Evolutionary conservation across 1,139 yeast genomes (phyloP), one percentile per base, ranked within the genome.

Genomic region (Dujonia santamariae): DNA sequence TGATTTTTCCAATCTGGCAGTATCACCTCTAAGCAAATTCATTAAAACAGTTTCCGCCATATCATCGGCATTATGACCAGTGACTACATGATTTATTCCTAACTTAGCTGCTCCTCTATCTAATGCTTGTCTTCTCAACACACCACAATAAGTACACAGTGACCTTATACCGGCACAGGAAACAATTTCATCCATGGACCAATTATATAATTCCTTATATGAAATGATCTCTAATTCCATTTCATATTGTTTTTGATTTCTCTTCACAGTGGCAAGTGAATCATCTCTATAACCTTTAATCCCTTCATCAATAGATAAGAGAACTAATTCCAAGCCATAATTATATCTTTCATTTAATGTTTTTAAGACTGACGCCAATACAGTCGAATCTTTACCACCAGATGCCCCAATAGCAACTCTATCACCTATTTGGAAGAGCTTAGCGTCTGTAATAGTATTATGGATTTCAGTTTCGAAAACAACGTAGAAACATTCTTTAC

Each of bases 141-240:
- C 98, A 33, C 99, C 99, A 65, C 99, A 94, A 56, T 92, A 94
- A 0, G 99, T 94, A 61, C 99, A 94, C 52, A 95, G 87, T 44
- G 88, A 87, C 55, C 96, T 75, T 34, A 86, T 82, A 7, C 98
- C 98, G 2, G 96, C 94, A 56, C 95, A 87, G 1, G 92, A 80
- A 1, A 94, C 99, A 35, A 94, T 87, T 51, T 88, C 95, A 61
- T 94, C 99, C 99, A 94, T 92, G 7, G 96, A 86, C 99, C 99
- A 94, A 53, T 82, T 72, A 53, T 92, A 94, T 15, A 94, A 66
- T 26, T 90, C 96, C 44, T 80, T 80, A 51, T 92, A 94, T 4
- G 96, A 85, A 4, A 94, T 84, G 38, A 94, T 88, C 52, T 86
- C 92, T 37, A 94, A 64, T 0, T 95, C 96, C 79, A 94, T 78